Base-by-base conservation (phyloP, 495 filamentous ascomycete genomes). In the Apiosordaria backusii region DNA sequence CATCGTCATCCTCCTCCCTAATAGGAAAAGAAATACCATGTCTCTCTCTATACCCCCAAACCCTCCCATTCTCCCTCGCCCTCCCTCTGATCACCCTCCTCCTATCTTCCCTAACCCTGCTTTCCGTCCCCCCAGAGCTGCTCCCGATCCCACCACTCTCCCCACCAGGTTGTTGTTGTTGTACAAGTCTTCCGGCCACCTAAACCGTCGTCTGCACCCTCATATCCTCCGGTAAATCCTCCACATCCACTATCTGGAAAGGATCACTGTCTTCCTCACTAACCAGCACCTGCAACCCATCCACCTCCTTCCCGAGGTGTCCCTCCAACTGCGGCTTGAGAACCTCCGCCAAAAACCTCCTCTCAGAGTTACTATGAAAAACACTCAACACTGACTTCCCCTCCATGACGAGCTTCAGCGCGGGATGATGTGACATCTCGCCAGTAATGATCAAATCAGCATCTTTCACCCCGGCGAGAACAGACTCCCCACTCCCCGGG, bases 391-490 rank as follows among this genome's bases (percentile, higher is more conserved):
- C 92, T 63, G 84, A 87, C 65, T 89, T 88, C n/a, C 95, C 95
- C n/a, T 85, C 83, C 82, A 97, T 94, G 27, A 89, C 92, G 23
- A 91, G 89, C 29, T 90, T 86, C 52, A 99, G 83, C 13, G 94
- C 90, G 65, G 95, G 89, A 73, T 99, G 95, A 75, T 99, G 95
- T 61, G 86, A 89, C 84, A 98, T 85, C 75, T 99, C 95, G 7
- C 95, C 95, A 0, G 94, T 98, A 65, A 98, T 90, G 0, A 93
- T 77, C 25, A 97, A 78, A 73, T 97, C 92, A 4, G 89, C 83
- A 15, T 45, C 35, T 24, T 84, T 80, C 19, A 87, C 80, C 61
- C 87, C 83, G 60, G 88, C 83, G 65, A 99, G 84, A 15, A 97
- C 80, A 35, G 87, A 84, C 3, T 85, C 87, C 0, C 95, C 95